These are phyloP conservation scores for Pichia thaimueangensis DNA, from an alignment of 805 yeast species.

Conservation along the genomic window DNA sequence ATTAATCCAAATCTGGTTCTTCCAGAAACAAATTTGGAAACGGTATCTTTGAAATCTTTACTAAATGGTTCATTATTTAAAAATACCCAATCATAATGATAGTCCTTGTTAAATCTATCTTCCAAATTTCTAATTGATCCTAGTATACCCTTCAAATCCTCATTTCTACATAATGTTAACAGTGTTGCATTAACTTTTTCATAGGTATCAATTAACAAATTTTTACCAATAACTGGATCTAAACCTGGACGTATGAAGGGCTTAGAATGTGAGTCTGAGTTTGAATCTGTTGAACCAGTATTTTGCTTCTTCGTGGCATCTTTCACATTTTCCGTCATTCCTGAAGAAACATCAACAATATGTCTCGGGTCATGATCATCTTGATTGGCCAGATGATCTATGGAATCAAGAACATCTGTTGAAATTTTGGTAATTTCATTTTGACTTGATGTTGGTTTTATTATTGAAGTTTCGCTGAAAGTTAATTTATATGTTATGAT, in stretches of 20 bases:
- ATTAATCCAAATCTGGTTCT: slow-evolving; percentile 64
- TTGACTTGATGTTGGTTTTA: too few relatives aligned
- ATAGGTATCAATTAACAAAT: slow-evolving; percentile 11
- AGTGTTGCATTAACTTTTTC: slow-evolving; percentile 43
- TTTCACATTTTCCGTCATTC: too few relatives aligned
- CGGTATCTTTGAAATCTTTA: slow-evolving; percentile 57
- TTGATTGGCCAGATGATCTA: too few relatives aligned
- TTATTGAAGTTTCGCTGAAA: not conserved
- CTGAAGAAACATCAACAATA: too few relatives aligned
- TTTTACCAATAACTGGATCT: slow-evolving; percentile 7
- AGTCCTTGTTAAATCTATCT: slow-evolving; percentile 71
- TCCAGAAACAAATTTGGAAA: slow-evolving; percentile 56
- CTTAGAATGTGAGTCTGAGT: too few relatives aligned
- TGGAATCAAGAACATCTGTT: too few relatives aligned
- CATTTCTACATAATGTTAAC: slow-evolving; percentile 63
- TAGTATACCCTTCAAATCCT: slow-evolving; percentile 51
- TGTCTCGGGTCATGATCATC: too few relatives aligned
- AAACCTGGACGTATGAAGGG: too few relatives aligned
- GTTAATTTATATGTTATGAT: not conserved
- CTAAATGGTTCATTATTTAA: slow-evolving; percentile 73
- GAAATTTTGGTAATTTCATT: too few relatives aligned
- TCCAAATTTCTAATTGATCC: slow-evolving; percentile 65
- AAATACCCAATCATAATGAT: slow-evolving; percentile 88
- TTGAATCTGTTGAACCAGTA: too few relatives aligned
- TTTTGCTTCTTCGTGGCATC: too few relatives aligned